phyloP scores from a whole-genome alignment of 2,329 filamentous ascomycete species.

The Sclerotinia spermophila region DNA sequence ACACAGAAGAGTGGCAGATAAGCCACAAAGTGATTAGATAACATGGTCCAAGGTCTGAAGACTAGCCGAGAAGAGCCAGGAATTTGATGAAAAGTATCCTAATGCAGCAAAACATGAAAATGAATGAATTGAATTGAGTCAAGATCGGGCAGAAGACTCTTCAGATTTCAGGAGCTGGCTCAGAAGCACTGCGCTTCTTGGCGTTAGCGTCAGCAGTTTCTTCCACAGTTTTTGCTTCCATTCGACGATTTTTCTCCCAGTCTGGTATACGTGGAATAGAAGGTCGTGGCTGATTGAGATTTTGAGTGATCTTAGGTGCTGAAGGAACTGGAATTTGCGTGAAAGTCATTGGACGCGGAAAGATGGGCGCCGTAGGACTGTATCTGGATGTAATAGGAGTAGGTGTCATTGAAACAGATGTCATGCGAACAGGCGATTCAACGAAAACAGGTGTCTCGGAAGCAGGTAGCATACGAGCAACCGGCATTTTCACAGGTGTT shows the following conservation, averaged over 20 bases:
- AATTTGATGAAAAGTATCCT: not conserved
- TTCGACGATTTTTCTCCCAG: not conserved
- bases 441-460: not conserved
- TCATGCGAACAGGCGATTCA: not conserved
- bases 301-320: not conserved
- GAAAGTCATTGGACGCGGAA: not conserved
- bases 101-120: not conserved
- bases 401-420: not conserved
- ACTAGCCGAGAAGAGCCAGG: not conserved
- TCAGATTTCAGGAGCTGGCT: not conserved
- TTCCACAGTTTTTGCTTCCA: not conserved
- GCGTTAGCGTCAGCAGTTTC: not conserved
- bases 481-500: not conserved
- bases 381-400: not conserved
- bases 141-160: not conserved
- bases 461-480: not conserved
- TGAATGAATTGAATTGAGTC: not conserved
- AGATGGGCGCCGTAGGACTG: not conserved
- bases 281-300: not conserved
- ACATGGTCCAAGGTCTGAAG: not conserved
- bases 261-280: not conserved
- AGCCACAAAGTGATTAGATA: not conserved
- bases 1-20: not conserved
- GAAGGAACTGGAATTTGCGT: not conserved
- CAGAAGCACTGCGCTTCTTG: not conserved